phyloP scores from a whole-genome alignment of 179 eudicot genomes.

The Silene noctiflora region DNA sequence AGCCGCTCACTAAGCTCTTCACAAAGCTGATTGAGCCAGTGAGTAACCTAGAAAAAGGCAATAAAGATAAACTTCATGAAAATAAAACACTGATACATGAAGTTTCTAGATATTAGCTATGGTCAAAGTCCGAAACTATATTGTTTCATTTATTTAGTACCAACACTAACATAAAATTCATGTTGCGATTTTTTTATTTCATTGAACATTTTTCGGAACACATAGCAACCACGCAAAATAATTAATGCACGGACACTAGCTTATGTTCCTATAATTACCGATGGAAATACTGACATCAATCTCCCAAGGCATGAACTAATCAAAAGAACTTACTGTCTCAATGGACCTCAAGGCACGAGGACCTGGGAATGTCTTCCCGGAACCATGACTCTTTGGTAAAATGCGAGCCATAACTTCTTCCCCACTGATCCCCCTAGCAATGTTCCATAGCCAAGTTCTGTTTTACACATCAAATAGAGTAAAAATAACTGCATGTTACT shows the following conservation, averaged over 20 bases:
- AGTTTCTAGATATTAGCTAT: neutral
- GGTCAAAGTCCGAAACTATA: neutral
- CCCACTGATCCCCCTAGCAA: slow-evolving; percentile 81
- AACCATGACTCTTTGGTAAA: slow-evolving; percentile 92
- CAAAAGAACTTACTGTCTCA: slow-evolving; percentile 44
- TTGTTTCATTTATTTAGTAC: neutral
- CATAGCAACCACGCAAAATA: neutral
- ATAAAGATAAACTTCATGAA: neutral
- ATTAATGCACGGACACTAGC: neutral
- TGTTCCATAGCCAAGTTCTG: slow-evolving; percentile 97
- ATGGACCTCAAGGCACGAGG: slow-evolving; percentile 59
- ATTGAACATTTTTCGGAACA: neutral
- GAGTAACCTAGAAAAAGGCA: slow-evolving; percentile 54
- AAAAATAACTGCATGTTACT: neutral
- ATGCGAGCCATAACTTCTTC: slow-evolving; percentile 89
- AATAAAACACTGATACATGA: slow-evolving; percentile 5
- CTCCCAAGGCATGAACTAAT: neutral
- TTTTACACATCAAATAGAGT: slow-evolving; percentile 15
- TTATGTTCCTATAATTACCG: neutral
- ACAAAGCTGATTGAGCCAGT: slow-evolving; percentile 80
- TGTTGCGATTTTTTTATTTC: neutral
- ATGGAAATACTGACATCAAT: slow-evolving; percentile 3
- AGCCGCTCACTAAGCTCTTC: slow-evolving; percentile 90
- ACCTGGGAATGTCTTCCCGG: slow-evolving; percentile 92
- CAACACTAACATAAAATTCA: neutral